Base-by-base conservation (phyloP, 106 monocot genomes). In the Phalaenopsis aphrodite region DNA sequence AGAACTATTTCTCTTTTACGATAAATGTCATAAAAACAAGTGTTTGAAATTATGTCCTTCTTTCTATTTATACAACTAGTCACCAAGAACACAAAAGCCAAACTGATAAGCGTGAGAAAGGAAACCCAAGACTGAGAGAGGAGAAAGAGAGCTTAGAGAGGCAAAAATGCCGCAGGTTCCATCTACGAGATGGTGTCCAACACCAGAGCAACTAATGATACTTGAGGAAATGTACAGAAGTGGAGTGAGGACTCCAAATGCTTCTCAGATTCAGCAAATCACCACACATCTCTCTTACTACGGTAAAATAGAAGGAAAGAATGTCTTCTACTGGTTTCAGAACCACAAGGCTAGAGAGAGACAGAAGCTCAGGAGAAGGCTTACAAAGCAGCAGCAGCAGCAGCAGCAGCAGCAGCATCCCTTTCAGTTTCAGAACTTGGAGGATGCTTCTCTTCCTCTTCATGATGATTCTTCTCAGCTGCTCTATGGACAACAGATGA, bases 321-420 rank as follows among this genome's bases (percentile, higher is more conserved):
- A 93, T 78, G 93, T 93, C 72, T 93, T 93, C 84, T 93, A 93
- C 81, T 93, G 93, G 93, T 93, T 93, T 55, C 93, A 93, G 87
- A 93, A 93, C 86, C 93, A 93, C 84, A 93, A 90, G 85, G 93
- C 93, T 4, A 78, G 93, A 75, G 93, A 93, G 65, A 74, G 93
- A 18, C 93, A 93, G 85, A 88, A 89, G 77, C 87, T 93, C 21
- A 56, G 93, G 46, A 80, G 88, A 24, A 78, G 86, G 47, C 89
- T 90, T 37, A 82, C 79, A 84, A 81, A 85, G 12, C 88, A 90
- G 68, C 90, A 88, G 16, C 90, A 88, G 52, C 52, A 52, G 52
- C 52, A 52, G 14, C 82, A 79, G 15, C 10, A 56, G 38, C 36
- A 23, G 15, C 42, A 38, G 1, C 16, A 52, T 12, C 12, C 52